Evolutionary conservation across 805 yeast species (phyloP).

Genomic region (Yamadazyma insecticola): DNA sequence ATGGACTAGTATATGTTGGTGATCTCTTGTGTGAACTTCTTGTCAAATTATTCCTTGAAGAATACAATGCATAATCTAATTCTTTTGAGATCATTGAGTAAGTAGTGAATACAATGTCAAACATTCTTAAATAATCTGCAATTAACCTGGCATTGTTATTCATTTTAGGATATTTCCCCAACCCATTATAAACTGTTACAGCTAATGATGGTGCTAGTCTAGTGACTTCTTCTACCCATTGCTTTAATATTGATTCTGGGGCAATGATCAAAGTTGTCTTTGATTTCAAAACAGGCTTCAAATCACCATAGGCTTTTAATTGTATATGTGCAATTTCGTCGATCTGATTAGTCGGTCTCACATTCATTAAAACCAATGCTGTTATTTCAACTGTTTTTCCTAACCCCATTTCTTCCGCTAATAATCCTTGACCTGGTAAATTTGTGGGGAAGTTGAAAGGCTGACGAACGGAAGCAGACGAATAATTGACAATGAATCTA

Average conservation of each 20-base stretch:
- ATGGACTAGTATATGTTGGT: background rate
- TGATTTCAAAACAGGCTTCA: conserved; percentile 44
- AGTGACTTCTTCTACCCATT: conserved; percentile 78
- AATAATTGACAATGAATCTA: conserved; percentile 22
- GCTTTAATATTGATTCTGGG: conserved; percentile 77
- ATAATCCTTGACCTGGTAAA: conserved; percentile 56
- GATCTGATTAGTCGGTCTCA: conserved; percentile 38
- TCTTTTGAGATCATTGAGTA: conserved; percentile 70
- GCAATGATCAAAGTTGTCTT: conserved; percentile 80
- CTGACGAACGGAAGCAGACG: too few species aligned
- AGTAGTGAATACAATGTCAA: conserved; percentile 79
- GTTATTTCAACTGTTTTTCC: conserved; percentile 91
- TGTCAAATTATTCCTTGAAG: conserved; percentile 51
- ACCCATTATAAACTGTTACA: conserved; percentile 63
- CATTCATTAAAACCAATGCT: conserved; percentile 59
- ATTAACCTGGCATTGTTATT: conserved; percentile 35
- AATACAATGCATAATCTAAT: conserved; percentile 71
- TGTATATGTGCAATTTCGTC: conserved; percentile 24
- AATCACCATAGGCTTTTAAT: conserved; percentile 33
- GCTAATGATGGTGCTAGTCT: conserved; percentile 55
- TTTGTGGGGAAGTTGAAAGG: conserved; percentile 18
- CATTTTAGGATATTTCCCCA: conserved; percentile 21
- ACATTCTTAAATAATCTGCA: conserved; percentile 51
- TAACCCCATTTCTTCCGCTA: conserved; percentile 96
- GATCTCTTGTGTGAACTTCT: conserved; percentile 26